Evolutionary conservation across 345 rosid species (phyloP).

Genomic region (Raphanus raphanistrum): DNA sequence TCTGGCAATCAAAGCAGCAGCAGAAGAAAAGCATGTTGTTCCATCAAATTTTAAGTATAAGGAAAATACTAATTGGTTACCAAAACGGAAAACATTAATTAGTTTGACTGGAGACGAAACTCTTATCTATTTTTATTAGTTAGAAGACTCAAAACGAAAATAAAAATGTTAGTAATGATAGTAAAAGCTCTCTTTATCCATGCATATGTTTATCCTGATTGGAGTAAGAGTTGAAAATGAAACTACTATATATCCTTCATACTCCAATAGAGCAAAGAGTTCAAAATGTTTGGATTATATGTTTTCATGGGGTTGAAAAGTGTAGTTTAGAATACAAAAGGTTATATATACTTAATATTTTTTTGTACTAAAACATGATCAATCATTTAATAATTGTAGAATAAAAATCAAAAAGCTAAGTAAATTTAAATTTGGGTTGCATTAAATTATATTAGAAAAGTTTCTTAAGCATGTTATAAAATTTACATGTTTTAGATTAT

Average conservation of each 20-base stretch:
- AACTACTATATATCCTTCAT: background rate
- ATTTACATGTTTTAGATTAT: no score
- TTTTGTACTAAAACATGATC: background rate
- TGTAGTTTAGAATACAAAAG: background rate
- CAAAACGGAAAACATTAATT: background rate
- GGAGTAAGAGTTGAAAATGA: background rate
- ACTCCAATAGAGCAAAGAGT: background rate
- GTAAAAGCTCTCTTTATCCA: background rate
- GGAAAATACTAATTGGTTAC: background rate
- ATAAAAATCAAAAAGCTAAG: background rate
- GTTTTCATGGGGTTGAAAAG: background rate
- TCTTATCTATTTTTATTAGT: background rate
- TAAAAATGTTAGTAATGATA: background rate
- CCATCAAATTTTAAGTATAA: background rate
- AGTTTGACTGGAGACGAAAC: conserved; percentile 21
- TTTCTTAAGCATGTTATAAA: background rate
- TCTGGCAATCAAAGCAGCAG: conserved; percentile 29
- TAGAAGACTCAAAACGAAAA: background rate
- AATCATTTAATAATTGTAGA: background rate
- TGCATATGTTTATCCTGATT: background rate
- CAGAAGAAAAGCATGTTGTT: background rate
- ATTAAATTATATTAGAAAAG: background rate
- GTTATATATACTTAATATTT: background rate
- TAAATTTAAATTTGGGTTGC: no score
- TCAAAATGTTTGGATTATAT: background rate